phyloP scores from a whole-genome alignment of 2,329 filamentous ascomycete genomes.

The Curvularia spicifera region DNA sequence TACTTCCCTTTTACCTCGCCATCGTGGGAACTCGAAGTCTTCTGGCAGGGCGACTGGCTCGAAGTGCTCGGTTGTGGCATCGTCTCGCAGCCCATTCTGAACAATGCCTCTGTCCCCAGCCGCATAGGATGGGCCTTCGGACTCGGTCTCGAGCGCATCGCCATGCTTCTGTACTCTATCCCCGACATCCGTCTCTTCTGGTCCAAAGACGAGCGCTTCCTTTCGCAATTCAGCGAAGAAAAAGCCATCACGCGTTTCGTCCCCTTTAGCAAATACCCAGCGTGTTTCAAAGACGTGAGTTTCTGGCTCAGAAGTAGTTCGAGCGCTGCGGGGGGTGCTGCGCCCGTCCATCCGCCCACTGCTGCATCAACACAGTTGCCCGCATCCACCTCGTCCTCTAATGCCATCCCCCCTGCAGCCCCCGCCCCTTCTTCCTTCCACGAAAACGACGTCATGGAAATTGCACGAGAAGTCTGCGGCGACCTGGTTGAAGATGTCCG shows the following conservation, averaged over 20 bases:
- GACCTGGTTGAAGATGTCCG: conserved; percentile 87
- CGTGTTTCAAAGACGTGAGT: conserved; percentile 88
- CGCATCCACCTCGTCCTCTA: background rate
- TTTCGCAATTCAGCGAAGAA: conserved; percentile 73
- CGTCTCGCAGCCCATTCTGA: conserved; percentile 80
- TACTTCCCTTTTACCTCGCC: conserved; percentile 98
- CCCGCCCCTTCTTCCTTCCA: conserved; percentile 64
- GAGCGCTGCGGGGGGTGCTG: conserved; percentile 34
- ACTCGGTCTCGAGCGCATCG: conserved; percentile 89
- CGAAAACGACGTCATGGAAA: conserved; percentile 97
- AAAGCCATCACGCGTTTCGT: conserved; percentile 68
- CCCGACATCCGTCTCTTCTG: conserved; percentile 97
- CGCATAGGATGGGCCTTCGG: conserved; percentile 95
- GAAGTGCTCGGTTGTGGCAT: conserved; percentile 95
- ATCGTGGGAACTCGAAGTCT: conserved; percentile 94
- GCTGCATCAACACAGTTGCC: conserved; percentile 11
- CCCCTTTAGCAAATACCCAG: conserved; percentile 90
- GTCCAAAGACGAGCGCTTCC: conserved; percentile 83
- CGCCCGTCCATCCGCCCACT: conserved; percentile 24
- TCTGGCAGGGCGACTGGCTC: conserved; percentile 93
- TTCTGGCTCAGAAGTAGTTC: conserved; percentile 73
- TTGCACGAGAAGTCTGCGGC: conserved; percentile 81
- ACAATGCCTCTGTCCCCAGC: conserved; percentile 74
- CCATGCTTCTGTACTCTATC: conserved; percentile 96
- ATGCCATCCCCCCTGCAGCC: conserved; percentile 49